A percentile compares a stretch with the other conserved stretches of the same genome.
phyloP scores from a whole-genome alignment of 2,329 filamentous ascomycete genomes.

The Diaporthe vaccinii region DNA sequence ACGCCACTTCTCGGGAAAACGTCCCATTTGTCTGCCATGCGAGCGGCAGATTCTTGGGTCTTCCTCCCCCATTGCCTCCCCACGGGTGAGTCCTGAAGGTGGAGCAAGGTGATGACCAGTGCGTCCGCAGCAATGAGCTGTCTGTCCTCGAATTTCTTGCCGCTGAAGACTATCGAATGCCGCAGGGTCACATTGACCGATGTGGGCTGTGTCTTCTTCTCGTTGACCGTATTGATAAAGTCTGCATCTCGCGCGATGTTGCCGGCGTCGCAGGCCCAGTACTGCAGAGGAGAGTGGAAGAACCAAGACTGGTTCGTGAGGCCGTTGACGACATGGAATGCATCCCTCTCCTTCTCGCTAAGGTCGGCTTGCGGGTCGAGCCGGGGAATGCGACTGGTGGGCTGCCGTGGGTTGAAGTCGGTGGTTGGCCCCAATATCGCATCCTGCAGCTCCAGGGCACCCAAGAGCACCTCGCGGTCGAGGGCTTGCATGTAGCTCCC shows the following conservation, averaged over 20 bases:
- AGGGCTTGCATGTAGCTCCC: constrained; percentile 85
- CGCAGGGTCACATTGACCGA: constrained; percentile 80
- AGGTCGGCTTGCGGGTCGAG: constrained; percentile 54
- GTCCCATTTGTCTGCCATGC: constrained; percentile 69
- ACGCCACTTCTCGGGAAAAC: constrained; percentile 73
- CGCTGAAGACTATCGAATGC: constrained; percentile 85
- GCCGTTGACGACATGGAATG: constrained; percentile 71
- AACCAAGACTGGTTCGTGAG: constrained; percentile 77
- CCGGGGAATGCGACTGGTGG: constrained; percentile 46
- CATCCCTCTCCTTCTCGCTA: constrained; percentile 62
- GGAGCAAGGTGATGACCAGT: constrained; percentile 82
- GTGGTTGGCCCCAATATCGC: constrained; percentile 73
- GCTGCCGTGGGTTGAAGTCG: constrained; percentile 65
- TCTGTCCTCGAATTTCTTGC: constrained; percentile 80
- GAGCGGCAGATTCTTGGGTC: constrained; percentile 65
- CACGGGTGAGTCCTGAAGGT: constrained; percentile 74
- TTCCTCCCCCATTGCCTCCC: constrained; percentile 75
- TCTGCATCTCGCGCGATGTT: constrained; percentile 71
- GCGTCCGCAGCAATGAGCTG: constrained; percentile 80
- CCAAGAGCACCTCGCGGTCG: constrained; percentile 72
- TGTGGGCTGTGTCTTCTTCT: constrained; percentile 71
- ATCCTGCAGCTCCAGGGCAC: constrained; percentile 79
- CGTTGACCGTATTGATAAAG: constrained; percentile 78
- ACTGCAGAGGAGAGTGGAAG: constrained; percentile 85
- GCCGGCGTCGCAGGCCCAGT: constrained; percentile 79